Evolutionary conservation across 371 early-diverging fungal species (phyloP).

Genomic region (Syncephalastrum monosporum): DNA sequence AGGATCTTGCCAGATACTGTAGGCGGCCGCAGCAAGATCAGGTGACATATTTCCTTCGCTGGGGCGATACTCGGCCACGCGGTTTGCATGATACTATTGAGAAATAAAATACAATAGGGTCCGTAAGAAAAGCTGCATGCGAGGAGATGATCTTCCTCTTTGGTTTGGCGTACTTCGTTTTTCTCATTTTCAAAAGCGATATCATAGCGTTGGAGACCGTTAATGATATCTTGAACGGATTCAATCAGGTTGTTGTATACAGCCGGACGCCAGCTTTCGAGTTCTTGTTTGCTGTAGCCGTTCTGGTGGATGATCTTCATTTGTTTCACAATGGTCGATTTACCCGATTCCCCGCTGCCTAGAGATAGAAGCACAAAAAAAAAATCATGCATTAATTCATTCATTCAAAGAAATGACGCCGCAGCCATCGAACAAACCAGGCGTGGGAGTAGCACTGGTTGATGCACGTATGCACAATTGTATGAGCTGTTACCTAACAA

Average conservation of each 20-base stretch:
- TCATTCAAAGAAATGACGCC: too few relatives aligned
- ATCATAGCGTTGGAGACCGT: constrained; percentile 56
- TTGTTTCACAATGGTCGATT: constrained; percentile 90
- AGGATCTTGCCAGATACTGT: constrained; percentile 69
- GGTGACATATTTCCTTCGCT: constrained; percentile 42
- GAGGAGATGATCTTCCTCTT: background rate
- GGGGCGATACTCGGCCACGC: constrained; percentile 37
- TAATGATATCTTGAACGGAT: constrained; percentile 62
- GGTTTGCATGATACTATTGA: constrained; percentile 32
- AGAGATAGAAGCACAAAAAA: background rate
- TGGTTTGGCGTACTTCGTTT: constrained; percentile 32
- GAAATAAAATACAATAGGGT: background rate
- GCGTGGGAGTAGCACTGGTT: too few relatives aligned
- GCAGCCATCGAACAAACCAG: too few relatives aligned
- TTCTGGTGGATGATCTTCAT: constrained; percentile 92
- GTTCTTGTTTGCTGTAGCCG: constrained; percentile 82
- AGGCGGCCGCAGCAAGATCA: constrained; percentile 63
- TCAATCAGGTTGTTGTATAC: constrained; percentile 82
- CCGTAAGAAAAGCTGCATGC: background rate
- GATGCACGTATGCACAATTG: too few relatives aligned
- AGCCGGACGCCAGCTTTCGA: constrained; percentile 66
- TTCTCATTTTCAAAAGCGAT: constrained; percentile 41
- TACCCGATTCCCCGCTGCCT: constrained; percentile 91
- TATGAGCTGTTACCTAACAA: constrained; percentile 54
- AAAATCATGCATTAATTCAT: background rate